A percentile compares a stretch with the other conserved stretches of the same genome.
phyloP scores from a whole-genome alignment of 2,329 filamentous ascomycete genomes.

The Furcasterigmium furcatum region DNA sequence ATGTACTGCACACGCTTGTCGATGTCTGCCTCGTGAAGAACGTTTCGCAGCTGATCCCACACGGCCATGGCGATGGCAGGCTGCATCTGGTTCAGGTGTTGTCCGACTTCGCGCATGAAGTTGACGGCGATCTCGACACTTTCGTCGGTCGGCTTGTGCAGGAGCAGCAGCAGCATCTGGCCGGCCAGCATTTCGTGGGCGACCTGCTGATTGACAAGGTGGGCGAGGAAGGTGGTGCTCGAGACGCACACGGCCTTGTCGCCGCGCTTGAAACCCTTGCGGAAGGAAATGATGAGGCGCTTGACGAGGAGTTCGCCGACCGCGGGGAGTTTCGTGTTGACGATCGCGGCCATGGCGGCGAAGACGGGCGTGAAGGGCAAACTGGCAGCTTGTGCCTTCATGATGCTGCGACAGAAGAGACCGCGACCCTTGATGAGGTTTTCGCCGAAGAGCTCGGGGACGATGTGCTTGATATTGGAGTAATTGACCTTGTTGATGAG shows the following conservation, averaged over 20 bases:
- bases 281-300: slow-evolving; percentile 84
- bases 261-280: slow-evolving; percentile 92
- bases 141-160: slow-evolving; percentile 95
- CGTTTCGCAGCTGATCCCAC: slow-evolving; percentile 93
- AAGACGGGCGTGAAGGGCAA: slow-evolving; percentile 96
- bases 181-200: slow-evolving; percentile 90
- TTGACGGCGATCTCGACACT: slow-evolving; percentile 97
- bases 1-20: slow-evolving; percentile 99
- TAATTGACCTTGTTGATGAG: slow-evolving; percentile 99
- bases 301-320: slow-evolving; percentile 89
- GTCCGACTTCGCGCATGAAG: slow-evolving; percentile 87
- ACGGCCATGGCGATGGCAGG: slow-evolving; percentile 81
- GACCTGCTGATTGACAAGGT: slow-evolving; percentile 94
- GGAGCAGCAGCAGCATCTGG: slow-evolving; percentile 85
- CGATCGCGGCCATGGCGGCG: slow-evolving; percentile 90
- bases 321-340: slow-evolving; percentile 95
- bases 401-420: slow-evolving; percentile 91
- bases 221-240: slow-evolving; percentile 90
- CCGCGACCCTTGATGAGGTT: slow-evolving; percentile 90
- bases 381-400: slow-evolving; percentile 97
- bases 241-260: slow-evolving; percentile 95
- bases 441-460: slow-evolving; percentile 92
- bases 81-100: slow-evolving; percentile 95
- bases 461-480: slow-evolving; percentile 95
- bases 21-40: slow-evolving; percentile 93